Base-by-base conservation (phyloP, 2,329 filamentous ascomycete species). In the Zasmidium cellare region DNA sequence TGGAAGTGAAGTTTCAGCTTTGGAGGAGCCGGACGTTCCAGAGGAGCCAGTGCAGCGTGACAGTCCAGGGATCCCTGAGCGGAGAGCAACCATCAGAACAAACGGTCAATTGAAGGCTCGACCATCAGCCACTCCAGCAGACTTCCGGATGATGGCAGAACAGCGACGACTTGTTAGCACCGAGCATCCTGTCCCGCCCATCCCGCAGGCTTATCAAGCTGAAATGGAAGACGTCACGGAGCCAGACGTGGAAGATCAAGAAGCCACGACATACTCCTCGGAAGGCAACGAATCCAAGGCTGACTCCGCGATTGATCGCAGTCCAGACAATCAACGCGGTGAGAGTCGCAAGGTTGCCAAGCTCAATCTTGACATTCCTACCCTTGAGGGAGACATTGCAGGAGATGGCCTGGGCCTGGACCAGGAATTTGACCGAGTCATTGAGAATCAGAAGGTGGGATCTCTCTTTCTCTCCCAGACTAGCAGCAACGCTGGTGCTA, bases 391-490 rank as follows among this genome's bases (percentile, higher is more conserved):
- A 49, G 80, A 84, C 48, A 91, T 93, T 70, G 80, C 83, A 47
- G 92, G 94, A 70, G 82, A 94, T 55, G 90, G 90, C 60, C 87
- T 96, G 62, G 93, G 91, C 63, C 84, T 97, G 47, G 91, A 96
- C 69, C 85, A 90, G 69, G 94, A 97, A 73, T 97, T 97, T 75
- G 92, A 97, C 70, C 86, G 93, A 60, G 90, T 97, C 56, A 96
- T 97, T 69, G 92, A 97, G 78, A 84, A 88, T 73, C 92, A 97
- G 89, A 97, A 97, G 92, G 92, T 97, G 83, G 80, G 80, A 78
- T 53, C 56, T 61, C 64, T 72, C 61, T 73, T 72, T 69, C 67
- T 56, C 31, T 46, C 58, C 22, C 61, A 60, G 14, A 23, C 25
- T 49, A 46, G 57, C 41, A 24, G 55, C 46, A 62, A 55, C 24